Evolutionary conservation across 2,329 filamentous ascomycete species (phyloP).

Genomic region (Gaeumannomyces sp.): DNA sequence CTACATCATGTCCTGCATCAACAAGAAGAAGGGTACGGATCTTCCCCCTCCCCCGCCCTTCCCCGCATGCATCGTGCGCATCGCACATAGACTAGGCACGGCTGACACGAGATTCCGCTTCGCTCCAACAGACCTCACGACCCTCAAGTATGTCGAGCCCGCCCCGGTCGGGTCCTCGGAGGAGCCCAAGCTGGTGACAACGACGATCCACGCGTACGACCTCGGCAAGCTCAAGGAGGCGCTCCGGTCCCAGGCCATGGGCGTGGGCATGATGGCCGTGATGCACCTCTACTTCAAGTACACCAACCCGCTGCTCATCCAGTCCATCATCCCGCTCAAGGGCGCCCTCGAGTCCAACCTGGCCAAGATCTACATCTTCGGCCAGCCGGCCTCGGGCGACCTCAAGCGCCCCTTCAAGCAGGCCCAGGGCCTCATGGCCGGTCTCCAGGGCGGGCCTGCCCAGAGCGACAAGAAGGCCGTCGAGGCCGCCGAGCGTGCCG

Average conservation of each 20-base stretch:
- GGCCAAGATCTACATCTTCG: slow-evolving; percentile 90
- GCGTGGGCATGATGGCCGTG: slow-evolving; percentile 93
- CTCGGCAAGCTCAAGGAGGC: slow-evolving; percentile 73
- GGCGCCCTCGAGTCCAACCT: slow-evolving; percentile 90
- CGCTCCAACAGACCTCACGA: slow-evolving; percentile 76
- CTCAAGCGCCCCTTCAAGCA: slow-evolving; percentile 96
- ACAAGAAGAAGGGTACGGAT: slow-evolving; percentile 88
- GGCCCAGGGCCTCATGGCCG: slow-evolving; percentile 72
- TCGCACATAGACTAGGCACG: not conserved
- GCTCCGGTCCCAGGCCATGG: slow-evolving; percentile 91
- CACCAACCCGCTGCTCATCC: slow-evolving; percentile 97
- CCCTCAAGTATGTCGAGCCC: slow-evolving; percentile 97
- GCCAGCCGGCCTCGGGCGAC: slow-evolving; percentile 79
- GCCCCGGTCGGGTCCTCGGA: slow-evolving; percentile 88
- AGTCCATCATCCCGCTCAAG: slow-evolving; percentile 98
- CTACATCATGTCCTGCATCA: slow-evolving; percentile 79
- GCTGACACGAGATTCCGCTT: slow-evolving; percentile 2
- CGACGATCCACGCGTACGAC: slow-evolving; percentile 95
- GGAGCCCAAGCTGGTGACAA: slow-evolving; percentile 93
- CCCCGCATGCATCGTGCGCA: not conserved
- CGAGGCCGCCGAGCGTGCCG: slow-evolving; percentile 70
- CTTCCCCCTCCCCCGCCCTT: not conserved
- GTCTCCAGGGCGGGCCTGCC: slow-evolving; percentile 64
- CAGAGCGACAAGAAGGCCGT: slow-evolving; percentile 92
- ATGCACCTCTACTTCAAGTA: slow-evolving; percentile 99